Conservation (phyloP, 2,329 filamentous ascomycete genomes). For the Lojkania enalia region DNA sequence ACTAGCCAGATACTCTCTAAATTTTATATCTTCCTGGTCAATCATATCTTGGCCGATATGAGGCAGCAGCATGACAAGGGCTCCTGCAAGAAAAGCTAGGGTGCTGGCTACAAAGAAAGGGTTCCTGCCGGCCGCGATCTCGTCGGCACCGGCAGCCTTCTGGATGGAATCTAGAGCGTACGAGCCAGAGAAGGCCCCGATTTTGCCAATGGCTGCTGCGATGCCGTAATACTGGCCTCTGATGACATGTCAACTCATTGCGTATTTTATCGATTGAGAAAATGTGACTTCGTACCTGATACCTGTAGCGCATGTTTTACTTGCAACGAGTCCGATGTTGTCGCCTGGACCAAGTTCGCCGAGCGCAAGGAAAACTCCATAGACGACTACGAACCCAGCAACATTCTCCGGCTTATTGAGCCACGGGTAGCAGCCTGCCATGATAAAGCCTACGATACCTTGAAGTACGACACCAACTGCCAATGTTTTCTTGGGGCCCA, state of each 20-base stretch:
- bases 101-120: slow-evolving; percentile 85
- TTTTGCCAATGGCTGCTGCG: slow-evolving; percentile 73
- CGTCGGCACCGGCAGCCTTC: slow-evolving; percentile 38
- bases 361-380: slow-evolving; percentile 74
- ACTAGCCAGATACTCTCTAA: slow-evolving; percentile 71
- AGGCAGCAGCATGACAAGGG: slow-evolving; percentile 71
- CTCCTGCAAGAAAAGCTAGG: slow-evolving; percentile 70
- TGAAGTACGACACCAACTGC: slow-evolving; percentile 72
- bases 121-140: slow-evolving; percentile 68
- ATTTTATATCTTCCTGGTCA: slow-evolving; percentile 72
- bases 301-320: slow-evolving; percentile 85
- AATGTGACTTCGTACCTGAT: slow-evolving; percentile 54
- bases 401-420: slow-evolving; percentile 70
- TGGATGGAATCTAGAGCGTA: slow-evolving; percentile 74
- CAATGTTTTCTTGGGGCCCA: slow-evolving; percentile 77
- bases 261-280: not conserved
- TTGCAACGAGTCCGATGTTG: slow-evolving; percentile 85
- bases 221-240: slow-evolving; percentile 71
- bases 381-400: slow-evolving; percentile 76
- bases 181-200: slow-evolving; percentile 83
- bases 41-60: slow-evolving; percentile 84
- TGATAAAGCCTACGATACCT: slow-evolving; percentile 81
- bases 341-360: slow-evolving; percentile 86
- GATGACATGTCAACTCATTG: not conserved
- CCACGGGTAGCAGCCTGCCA: slow-evolving; percentile 75